Conservation (phyloP, 2,329 filamentous ascomycete genomes). For the Colletotrichum paranaense region DNA sequence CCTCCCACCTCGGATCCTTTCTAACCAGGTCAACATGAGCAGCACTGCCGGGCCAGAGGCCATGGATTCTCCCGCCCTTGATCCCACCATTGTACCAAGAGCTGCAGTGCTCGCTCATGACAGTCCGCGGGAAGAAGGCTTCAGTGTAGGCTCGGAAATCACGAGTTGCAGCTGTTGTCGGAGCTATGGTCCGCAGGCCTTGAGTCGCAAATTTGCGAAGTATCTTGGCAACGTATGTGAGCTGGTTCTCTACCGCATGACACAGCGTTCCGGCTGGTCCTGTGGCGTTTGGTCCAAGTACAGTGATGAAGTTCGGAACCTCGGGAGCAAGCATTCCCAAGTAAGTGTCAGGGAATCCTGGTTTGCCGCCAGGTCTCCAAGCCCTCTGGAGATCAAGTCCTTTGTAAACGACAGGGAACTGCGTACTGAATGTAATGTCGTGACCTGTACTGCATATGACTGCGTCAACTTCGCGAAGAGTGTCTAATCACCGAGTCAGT, state of each 20-base stretch:
- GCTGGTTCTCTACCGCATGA: conserved; percentile 72
- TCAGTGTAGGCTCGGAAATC: conserved; percentile 72
- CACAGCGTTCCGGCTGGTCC: conserved; percentile 74
- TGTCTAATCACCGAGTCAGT: not conserved
- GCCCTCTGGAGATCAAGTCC: conserved; percentile 68
- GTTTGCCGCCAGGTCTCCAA: conserved; percentile 70
- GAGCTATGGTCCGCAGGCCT: conserved; percentile 71
- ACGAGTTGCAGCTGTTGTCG: conserved; percentile 68
- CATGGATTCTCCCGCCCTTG: conserved; percentile 72
- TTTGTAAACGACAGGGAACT: conserved; percentile 69
- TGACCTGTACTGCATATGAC: not conserved
- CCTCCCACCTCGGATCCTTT: conserved; percentile 64
- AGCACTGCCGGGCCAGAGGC: conserved; percentile 77
- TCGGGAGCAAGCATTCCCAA: not conserved
- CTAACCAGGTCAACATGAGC: conserved; percentile 69
- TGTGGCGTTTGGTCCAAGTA: conserved; percentile 70
- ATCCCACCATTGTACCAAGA: conserved; percentile 78
- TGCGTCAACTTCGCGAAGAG: not conserved
- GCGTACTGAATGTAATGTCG: not conserved
- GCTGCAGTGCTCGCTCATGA: conserved; percentile 68
- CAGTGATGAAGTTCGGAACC: conserved; percentile 67
- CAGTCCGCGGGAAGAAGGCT: conserved; percentile 64
- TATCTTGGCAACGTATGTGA: conserved; percentile 74
- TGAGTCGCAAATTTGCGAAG: conserved; percentile 74
- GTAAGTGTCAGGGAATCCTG: conserved; percentile 63